Base-by-base conservation (phyloP, 768 basidiomycete species). In the Suillus bovinus region DNA sequence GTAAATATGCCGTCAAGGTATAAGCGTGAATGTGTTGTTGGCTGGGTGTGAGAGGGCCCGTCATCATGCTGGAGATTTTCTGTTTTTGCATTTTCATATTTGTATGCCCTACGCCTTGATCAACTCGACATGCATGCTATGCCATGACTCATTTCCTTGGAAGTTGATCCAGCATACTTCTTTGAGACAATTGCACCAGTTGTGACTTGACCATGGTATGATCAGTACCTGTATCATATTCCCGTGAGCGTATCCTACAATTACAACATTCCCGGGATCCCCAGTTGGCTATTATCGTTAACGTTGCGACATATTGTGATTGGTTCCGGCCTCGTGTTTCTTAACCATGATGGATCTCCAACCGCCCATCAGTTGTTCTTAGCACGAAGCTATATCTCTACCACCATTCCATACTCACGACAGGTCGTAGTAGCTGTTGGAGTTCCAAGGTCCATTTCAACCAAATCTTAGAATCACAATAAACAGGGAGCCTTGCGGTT, bases 1-100 rank as follows among this genome's bases (percentile, higher is more conserved):
- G 96, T 77, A 96, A 95, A 81, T 99, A 90, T 79, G 95, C 96
- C 66, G 90, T 98, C 77, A 96, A 93, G 86, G 94, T 93, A 82
- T 89, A 78, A 86, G 76, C 63, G 67, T 42, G 58, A 55, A 50
- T 59, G 42, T 58, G 69, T 29, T 70, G 66, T 73, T 66, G 66
- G 52, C 62, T 64, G 68, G 69, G 64, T 63, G 59, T 29, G 57
- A 50, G 60, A 56, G 66, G 47, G 54, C 42, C 46, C n/a, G 29
- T 53, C 58, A 58, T 57, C 58, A 58, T 61, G 60, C 57, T 49
- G 54, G 61, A 61, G 64, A 59, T 63, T 60, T 64, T 69, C 65
- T 64, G 68, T 72, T 64, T 71, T 72, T 73, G 70, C 74, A 62
- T 72, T 67, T 69, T 64, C 60, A 63, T 68, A 63, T 74, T 46